These are phyloP conservation scores for Eutrema salsugineum DNA, from an alignment of 441 rosid species.

Conservation along the genomic window DNA sequence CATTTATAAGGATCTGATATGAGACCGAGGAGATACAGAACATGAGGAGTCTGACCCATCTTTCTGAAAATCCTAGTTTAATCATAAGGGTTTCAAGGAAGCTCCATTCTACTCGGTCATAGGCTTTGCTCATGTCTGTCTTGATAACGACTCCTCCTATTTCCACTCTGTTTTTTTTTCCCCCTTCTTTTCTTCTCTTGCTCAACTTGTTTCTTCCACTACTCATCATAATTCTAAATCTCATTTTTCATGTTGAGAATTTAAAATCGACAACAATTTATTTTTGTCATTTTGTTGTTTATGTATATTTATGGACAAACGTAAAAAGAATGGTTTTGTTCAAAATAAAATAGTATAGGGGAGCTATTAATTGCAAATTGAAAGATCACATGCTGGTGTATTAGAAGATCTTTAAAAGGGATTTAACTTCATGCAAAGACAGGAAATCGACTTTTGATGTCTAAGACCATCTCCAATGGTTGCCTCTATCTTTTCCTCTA, in stretches of 20 bases:
- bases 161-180: neutral
- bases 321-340: neutral
- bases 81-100: too few species aligned
- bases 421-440: neutral
- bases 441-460: neutral
- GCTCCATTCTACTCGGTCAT: too few species aligned
- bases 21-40: too few species aligned
- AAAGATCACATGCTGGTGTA: neutral
- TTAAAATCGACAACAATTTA: neutral
- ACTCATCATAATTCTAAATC: neutral
- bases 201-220: neutral
- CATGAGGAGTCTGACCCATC: too few species aligned
- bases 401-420: neutral
- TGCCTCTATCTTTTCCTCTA: too few species aligned
- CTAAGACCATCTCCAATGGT: too few species aligned
- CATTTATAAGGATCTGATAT: too few species aligned
- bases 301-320: neutral
- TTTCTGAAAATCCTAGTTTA: too few species aligned
- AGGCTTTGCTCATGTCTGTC: too few species aligned
- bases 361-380: neutral
- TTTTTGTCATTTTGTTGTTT: neutral
- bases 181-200: neutral
- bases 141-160: conserved; percentile 19
- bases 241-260: neutral
- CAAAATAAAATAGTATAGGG: neutral